A percentile compares a stretch with the other conserved stretches of the same genome.
Conservation (phyloP, 257 asterid genomes). For the Echites panduratus region DNA sequence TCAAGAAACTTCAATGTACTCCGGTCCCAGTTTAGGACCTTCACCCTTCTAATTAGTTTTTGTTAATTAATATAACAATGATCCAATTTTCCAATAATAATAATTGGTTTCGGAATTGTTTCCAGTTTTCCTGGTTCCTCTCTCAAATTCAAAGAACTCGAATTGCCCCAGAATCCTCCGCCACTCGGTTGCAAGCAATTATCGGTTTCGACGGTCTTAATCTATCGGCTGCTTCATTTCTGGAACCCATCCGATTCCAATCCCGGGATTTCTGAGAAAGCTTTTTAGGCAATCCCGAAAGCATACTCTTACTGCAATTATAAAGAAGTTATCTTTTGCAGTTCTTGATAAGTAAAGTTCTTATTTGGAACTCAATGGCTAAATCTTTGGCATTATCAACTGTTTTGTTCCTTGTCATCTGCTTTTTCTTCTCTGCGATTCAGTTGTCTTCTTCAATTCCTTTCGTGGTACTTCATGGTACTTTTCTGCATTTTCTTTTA, state of each 20-base stretch:
- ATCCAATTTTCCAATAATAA: too few relatives aligned
- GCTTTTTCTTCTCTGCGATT: slow-evolving; percentile 29
- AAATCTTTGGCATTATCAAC: slow-evolving; percentile 11
- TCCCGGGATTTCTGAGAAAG: slow-evolving; percentile 22
- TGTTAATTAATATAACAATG: too few relatives aligned
- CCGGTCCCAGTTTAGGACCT: too few relatives aligned
- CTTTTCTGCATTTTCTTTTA: background rate
- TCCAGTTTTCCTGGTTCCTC: background rate
- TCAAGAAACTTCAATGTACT: too few relatives aligned
- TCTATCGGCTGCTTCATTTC: background rate
- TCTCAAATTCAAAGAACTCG: background rate
- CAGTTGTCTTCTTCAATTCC: slow-evolving; percentile 51
- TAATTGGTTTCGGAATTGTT: background rate
- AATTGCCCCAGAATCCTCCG: background rate
- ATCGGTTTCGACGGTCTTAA: background rate
- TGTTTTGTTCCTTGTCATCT: slow-evolving; percentile 20
- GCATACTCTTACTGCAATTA: too few relatives aligned
- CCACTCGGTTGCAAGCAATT: background rate
- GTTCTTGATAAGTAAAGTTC: background rate
- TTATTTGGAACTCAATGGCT: slow-evolving; percentile 18
- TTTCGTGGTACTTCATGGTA: slow-evolving; percentile 91
- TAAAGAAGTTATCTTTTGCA: background rate
- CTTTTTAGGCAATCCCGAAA: too few relatives aligned
- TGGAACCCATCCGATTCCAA: background rate
- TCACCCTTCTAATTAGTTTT: too few relatives aligned